Base-by-base conservation (phyloP, 495 filamentous ascomycete genomes). In the Lepraria neglecta region DNA sequence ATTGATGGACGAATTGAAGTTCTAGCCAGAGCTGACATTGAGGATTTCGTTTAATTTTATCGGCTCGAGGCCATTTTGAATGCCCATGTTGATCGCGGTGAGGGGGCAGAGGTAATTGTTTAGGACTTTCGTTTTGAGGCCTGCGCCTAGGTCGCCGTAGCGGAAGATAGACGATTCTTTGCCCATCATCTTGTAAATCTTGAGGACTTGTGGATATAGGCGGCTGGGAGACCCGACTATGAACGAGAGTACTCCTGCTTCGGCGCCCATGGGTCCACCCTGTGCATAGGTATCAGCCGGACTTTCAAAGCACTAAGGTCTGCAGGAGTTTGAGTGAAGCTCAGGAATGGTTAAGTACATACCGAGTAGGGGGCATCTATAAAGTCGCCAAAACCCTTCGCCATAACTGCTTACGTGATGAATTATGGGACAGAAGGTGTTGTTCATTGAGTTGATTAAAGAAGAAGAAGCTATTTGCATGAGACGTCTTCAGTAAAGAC, bases 121-220 rank as follows among this genome's bases (percentile, higher is more conserved):
- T 10, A 56, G 28, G 12, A 27, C 33, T 21, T 56, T 56, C 6
- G 54, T 43, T 6, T 38, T 33, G 6, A 56, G 54, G 15, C 54
- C 19, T 15, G 54, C 54, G 5, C 54, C 35, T n/a, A 42, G 21
- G 3, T 28, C 53, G 21, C 53, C 53, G 19, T 31, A 56, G 33
- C 42, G 54, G 19, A 56, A 56, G 38, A 56, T 42, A 7, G 54
- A 42, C n/a, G 7, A 19, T 21, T 47, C 45, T 56, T 43, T 56
- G 21, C 38, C 54, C 54, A 56, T 56, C 19, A 42, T 17, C 14
- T 42, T 43, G 45, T 21, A 47, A 10, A 47, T 24, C 12, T 47
- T 47, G 15, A 47, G n/a, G 3, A 47, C 45, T 11, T 47, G 45
- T 47, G 45, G 45, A 5, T 47, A 47, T 47, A 47, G 17, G n/a